Evolutionary conservation across 2,329 filamentous ascomycete species (phyloP), one percentile per base, ranked within the genome.

Genomic region (Monilinia laxa): DNA sequence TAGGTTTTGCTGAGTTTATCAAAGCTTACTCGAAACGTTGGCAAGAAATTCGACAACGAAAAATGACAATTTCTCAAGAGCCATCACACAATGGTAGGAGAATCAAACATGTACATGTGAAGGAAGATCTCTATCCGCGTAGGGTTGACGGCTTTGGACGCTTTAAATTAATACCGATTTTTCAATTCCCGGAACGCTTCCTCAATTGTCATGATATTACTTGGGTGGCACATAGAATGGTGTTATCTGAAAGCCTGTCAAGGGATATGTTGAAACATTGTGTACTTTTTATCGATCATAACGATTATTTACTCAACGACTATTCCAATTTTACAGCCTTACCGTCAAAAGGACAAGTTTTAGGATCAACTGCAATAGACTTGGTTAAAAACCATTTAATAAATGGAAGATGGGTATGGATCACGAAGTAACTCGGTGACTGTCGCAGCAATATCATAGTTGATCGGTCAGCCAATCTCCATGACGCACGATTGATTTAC

Each of bases 401-500:
- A 28, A n/a, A 60, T 49, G 58, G 58, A 62, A 51, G 58, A 25
- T 62, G 58, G 58, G 45, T 62, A 38, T 62, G 58, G 58, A 62
- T 62, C 58, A 62, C 58, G 20, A 51, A 52, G 31, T n/a, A 38
- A 40, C n/a, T 9, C 18, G 45, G n/a, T 12, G n/a, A 25, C 7
- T 62, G n/a, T 52, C 58, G 58, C 10, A 51, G 58, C 20, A 62
- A 47, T 14, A 51, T 62, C 58, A 49, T 62, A 45, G 11, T 62
- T 25, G 58, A 62, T 16, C 58, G 20, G 23, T 38, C 58, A 14
- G 47, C 45, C 31, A 31, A 52, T 51, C 58, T 62, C 18, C 38
- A 51, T 14, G 58, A 62, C 12, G 45, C 58, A 51, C 45, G 45
- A 25, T 51, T 62, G 14, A 62, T 52, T 14, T 51, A 51, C n/a